These are phyloP conservation scores for Inga laurina DNA, from an alignment of 306 rosid species.

Conservation along the genomic window DNA sequence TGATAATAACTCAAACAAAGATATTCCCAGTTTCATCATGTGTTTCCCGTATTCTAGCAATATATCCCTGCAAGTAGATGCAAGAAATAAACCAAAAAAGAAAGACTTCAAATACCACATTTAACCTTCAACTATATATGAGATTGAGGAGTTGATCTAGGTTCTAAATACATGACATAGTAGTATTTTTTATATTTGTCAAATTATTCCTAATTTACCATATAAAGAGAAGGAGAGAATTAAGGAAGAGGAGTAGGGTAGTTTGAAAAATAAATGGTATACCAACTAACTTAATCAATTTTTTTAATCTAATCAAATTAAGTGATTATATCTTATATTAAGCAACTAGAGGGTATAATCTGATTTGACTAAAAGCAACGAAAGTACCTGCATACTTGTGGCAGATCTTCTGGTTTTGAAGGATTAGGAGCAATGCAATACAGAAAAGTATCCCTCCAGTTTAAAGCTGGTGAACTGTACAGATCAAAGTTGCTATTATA, in stretches of 20 bases:
- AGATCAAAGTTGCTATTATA: slow-evolving; percentile 45
- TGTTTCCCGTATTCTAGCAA: slow-evolving; percentile 39
- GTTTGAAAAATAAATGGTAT: too few species aligned
- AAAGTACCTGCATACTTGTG: slow-evolving; percentile 38
- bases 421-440: slow-evolving; percentile 33
- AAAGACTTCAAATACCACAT: too few species aligned
- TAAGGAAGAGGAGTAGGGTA: too few species aligned
- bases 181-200: too few species aligned
- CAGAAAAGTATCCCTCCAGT: slow-evolving; percentile 39
- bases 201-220: too few species aligned
- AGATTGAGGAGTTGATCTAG: too few species aligned
- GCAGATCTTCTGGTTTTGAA: slow-evolving; percentile 38
- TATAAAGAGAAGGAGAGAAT: too few species aligned
- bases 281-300: too few species aligned
- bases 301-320: too few species aligned
- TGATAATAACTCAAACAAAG: slow-evolving; percentile 39
- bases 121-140: too few species aligned
- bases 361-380: background rate
- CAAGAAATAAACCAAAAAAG: background rate
- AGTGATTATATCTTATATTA: background rate
- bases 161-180: too few species aligned
- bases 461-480: slow-evolving; percentile 36
- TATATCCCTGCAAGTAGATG: slow-evolving; percentile 30
- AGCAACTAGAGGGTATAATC: background rate
- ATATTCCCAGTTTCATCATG: slow-evolving; percentile 36